Evolutionary conservation across 2,329 filamentous ascomycete species (phyloP).

Genomic region (Aspergillus caelatus): DNA sequence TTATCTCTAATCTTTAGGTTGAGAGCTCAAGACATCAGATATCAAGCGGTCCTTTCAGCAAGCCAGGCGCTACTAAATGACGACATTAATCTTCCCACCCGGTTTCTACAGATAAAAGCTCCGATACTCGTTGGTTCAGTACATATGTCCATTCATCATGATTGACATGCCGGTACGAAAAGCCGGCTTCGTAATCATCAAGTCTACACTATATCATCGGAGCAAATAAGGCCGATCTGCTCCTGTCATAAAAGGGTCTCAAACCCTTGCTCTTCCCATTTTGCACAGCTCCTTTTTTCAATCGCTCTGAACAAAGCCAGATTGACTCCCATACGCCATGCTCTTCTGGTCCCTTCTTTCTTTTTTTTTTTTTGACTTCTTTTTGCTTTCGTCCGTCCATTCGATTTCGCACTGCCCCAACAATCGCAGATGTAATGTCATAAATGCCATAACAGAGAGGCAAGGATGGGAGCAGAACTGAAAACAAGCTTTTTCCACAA

Average conservation of each 20-base stretch:
- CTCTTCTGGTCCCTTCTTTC: slow-evolving; percentile 20
- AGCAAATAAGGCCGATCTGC: slow-evolving; percentile 8
- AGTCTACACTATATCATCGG: slow-evolving; percentile 20
- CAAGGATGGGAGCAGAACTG: slow-evolving; percentile 11
- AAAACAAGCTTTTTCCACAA: slow-evolving; percentile 18
- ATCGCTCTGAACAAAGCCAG: slow-evolving; percentile 31
- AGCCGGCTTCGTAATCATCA: slow-evolving; percentile 32
- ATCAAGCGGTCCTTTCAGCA: not conserved
- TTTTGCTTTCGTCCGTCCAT: slow-evolving; percentile 4
- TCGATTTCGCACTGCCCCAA: slow-evolving; percentile 9
- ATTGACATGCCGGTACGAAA: slow-evolving; percentile 31
- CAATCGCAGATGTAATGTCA: slow-evolving; percentile 10
- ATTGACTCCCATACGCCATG: slow-evolving; percentile 40
- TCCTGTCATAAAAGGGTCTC: slow-evolving; percentile 10
- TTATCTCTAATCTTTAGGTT: not conserved
- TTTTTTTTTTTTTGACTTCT: too few species aligned
- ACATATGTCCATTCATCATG: slow-evolving; percentile 40
- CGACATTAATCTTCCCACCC: not conserved
- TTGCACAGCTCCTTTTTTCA: slow-evolving; percentile 16
- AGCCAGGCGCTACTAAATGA: not conserved
- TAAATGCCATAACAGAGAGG: slow-evolving; percentile 15
- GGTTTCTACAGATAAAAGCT: not conserved
- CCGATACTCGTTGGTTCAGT: slow-evolving; percentile 5
- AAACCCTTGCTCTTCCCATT: slow-evolving; percentile 12
- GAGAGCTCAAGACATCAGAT: not conserved